These are phyloP conservation scores for Trichodelitschia bisporula DNA, from an alignment of 495 filamentous ascomycete genomes.

Conservation along the genomic window DNA sequence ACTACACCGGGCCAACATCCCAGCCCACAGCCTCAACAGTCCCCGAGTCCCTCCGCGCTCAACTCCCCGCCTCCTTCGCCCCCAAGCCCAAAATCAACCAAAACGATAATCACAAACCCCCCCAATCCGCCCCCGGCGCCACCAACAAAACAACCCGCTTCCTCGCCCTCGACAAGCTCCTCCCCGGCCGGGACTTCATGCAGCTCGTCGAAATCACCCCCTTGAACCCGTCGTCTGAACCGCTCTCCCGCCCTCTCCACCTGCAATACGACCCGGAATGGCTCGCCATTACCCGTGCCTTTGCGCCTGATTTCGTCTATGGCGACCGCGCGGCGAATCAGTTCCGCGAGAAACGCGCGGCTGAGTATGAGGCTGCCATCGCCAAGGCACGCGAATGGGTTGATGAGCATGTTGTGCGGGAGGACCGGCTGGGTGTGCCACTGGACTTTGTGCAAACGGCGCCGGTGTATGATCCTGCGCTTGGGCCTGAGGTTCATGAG, in stretches of 20 bases:
- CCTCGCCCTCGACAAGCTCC: constrained; percentile 73
- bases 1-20: not conserved
- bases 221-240: not conserved
- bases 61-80: not conserved
- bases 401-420: constrained; percentile 37
- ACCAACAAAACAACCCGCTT: constrained; percentile 59
- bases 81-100: constrained; percentile 6
- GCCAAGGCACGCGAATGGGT: constrained; percentile 48
- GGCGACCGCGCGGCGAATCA: constrained; percentile 25
- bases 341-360: constrained; percentile 34
- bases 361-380: constrained; percentile 35
- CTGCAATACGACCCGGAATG: constrained; percentile 82
- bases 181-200: constrained; percentile 54
- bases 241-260: constrained; percentile 12
- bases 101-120: constrained; percentile 3
- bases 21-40: not conserved
- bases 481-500: constrained; percentile 6
- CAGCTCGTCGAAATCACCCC: constrained; percentile 41
- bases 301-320: constrained; percentile 32
- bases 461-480: constrained; percentile 30
- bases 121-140: constrained; percentile 21
- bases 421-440: constrained; percentile 37
- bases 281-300: constrained; percentile 74
- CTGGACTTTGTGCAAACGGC: constrained; percentile 57
- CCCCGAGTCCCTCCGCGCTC: constrained; percentile 4